Evolutionary conservation across 306 rosid genomes (phyloP).

Genomic region (Glycine soja): DNA sequence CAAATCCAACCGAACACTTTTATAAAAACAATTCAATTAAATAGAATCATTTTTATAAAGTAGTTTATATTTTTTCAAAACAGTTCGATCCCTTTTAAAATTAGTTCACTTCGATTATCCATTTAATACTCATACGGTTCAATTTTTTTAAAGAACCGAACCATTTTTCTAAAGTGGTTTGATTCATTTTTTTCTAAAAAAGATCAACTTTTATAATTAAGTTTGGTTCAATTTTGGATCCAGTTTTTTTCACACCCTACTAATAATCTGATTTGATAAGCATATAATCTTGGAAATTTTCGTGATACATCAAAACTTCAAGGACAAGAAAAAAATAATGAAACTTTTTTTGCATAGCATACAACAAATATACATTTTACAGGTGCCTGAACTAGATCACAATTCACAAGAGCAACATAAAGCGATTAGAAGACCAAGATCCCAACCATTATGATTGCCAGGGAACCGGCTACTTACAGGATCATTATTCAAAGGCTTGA

Average conservation of each 20-base stretch:
- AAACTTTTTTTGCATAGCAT: not conserved
- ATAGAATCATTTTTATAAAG: no score
- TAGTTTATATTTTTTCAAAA: no score
- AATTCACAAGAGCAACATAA: constrained; percentile 35
- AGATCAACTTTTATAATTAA: no score
- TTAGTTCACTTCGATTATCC: no score
- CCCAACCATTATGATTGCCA: constrained; percentile 40
- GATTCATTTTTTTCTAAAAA: no score
- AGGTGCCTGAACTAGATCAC: constrained; percentile 40
- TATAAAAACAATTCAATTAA: no score
- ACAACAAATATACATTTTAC: constrained; percentile 41
- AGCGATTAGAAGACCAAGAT: constrained; percentile 48
- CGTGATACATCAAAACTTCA: not conserved
- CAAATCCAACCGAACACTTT: no score
- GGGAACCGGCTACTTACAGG: constrained; percentile 50
- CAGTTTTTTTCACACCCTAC: no score
- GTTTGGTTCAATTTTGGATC: not conserved
- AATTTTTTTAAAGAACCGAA: no score
- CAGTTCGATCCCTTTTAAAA: no score
- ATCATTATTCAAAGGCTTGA: constrained; percentile 62
- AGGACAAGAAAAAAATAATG: constrained; percentile 7
- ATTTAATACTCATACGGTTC: no score
- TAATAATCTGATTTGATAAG: not conserved
- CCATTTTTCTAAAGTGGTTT: no score
- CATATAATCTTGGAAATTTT: not conserved